Percentiles rank a stretch among this genome's conserved stretches.
phyloP scores from a whole-genome alignment of 495 filamentous ascomycete species.

The Penicillium angulare region DNA sequence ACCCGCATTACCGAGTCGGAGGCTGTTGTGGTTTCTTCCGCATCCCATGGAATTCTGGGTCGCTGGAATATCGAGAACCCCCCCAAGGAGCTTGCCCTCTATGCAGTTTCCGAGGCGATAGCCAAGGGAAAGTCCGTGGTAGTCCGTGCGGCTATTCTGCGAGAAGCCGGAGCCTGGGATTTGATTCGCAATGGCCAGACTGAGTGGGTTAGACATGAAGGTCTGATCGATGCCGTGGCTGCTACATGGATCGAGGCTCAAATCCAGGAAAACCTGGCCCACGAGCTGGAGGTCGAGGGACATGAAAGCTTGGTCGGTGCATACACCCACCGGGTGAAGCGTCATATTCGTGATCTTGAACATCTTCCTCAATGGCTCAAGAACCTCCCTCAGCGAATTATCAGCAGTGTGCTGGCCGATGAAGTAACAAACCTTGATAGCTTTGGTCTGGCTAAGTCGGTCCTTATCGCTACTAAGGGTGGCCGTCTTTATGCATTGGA shows the following conservation, averaged over 20 bases:
- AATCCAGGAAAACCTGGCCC: conserved; percentile 66
- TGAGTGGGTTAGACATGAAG: conserved; percentile 80
- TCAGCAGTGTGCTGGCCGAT: conserved; percentile 65
- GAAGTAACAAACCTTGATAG: conserved; percentile 64
- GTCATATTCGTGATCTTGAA: conserved; percentile 76
- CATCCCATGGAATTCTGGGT: conserved; percentile 70
- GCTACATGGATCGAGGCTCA: conserved; percentile 76
- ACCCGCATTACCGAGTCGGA: conserved; percentile 73
- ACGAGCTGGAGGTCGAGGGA: conserved; percentile 80
- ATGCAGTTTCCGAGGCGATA: conserved; percentile 82
- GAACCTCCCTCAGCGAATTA: conserved; percentile 60
- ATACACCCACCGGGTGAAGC: conserved; percentile 82
- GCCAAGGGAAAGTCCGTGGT: conserved; percentile 64
- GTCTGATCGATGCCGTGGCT: conserved; percentile 68
- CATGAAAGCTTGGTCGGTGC: conserved; percentile 75
- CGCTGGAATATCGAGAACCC: conserved; percentile 60
- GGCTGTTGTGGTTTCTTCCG: conserved; percentile 69
- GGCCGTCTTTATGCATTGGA: conserved; percentile 80
- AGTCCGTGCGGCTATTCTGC: conserved; percentile 70
- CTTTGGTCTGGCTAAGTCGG: conserved; percentile 85
- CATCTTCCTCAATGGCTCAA: conserved; percentile 74
- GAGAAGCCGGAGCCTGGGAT: conserved; percentile 75
- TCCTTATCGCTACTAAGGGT: conserved; percentile 74
- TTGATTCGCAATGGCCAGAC: conserved; percentile 77
- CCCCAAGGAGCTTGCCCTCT: conserved; percentile 44